Conservation (phyloP, 2,329 filamentous ascomycete genomes). For the Trematosphaeria pertusa region DNA sequence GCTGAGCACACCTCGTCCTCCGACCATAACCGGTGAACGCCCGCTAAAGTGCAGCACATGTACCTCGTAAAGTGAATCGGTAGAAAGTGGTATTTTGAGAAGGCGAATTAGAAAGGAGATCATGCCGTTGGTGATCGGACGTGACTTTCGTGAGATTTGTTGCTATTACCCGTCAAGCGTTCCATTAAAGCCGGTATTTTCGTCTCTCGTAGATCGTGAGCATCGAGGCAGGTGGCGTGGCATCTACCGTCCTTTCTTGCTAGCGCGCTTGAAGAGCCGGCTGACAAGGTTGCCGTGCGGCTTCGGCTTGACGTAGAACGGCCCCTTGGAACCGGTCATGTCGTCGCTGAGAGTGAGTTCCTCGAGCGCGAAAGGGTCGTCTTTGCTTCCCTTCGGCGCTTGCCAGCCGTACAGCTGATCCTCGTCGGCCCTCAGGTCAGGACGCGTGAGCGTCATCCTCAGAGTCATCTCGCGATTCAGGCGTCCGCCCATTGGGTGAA, state of each 20-base stretch:
- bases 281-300: slow-evolving; percentile 42
- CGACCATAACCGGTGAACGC: slow-evolving; percentile 1
- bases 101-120: not conserved
- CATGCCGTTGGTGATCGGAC: not conserved
- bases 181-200: no score
- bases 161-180: no score
- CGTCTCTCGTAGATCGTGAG: slow-evolving; percentile 13
- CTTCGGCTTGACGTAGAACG: slow-evolving; percentile 53
- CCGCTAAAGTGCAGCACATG: slow-evolving; percentile 10
- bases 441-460: slow-evolving; percentile 91
- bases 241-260: slow-evolving; percentile 35
- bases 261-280: slow-evolving; percentile 47
- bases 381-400: slow-evolving; percentile 39
- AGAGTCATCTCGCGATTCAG: slow-evolving; percentile 87
- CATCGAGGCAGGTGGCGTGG: no score
- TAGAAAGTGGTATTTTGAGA: not conserved
- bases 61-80: slow-evolving; percentile 5
- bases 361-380: slow-evolving; percentile 63
- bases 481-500: slow-evolving; percentile 29
- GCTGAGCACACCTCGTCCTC: not conserved
- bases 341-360: slow-evolving; percentile 58
- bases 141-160: not conserved
- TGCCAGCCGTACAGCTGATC: slow-evolving; percentile 76
- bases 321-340: slow-evolving; percentile 54
- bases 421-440: slow-evolving; percentile 80